Evolutionary conservation across 352 stramenopile species (phyloP).

Genomic region (Stephanocyclus meneghinianus): DNA sequence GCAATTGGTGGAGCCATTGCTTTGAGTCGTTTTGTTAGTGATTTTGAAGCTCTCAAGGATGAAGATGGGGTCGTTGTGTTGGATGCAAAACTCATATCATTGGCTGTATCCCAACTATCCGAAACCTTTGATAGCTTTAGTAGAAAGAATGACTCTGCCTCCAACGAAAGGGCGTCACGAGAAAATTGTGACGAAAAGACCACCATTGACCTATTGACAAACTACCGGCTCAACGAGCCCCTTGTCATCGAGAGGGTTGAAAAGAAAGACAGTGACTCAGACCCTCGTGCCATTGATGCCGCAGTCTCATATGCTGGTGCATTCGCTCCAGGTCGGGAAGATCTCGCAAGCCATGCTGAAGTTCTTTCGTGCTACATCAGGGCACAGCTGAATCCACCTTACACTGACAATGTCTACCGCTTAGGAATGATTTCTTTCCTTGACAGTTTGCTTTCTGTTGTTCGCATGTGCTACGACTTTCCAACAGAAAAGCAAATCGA

Average conservation of each 20-base stretch:
- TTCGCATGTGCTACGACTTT: slow-evolving; percentile 49
- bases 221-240: slow-evolving; percentile 9
- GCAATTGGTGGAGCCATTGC: slow-evolving; percentile 34
- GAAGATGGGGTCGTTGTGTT: slow-evolving; percentile 30
- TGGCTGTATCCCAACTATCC: slow-evolving; percentile 32
- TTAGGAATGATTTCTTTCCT: slow-evolving; percentile 30
- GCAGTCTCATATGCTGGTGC: slow-evolving; percentile 21
- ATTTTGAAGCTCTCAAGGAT: slow-evolving; percentile 14
- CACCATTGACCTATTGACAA: background rate
- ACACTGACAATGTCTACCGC: background rate
- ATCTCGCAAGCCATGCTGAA: slow-evolving; percentile 24
- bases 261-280: background rate
- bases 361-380: slow-evolving; percentile 49
- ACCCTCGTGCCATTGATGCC: background rate
- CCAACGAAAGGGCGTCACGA: background rate
- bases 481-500: background rate
- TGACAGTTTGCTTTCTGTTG: slow-evolving; percentile 32
- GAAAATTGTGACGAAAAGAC: background rate
- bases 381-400: slow-evolving; percentile 27
- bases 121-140: slow-evolving; percentile 39
- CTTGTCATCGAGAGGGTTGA: background rate
- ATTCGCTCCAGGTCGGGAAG: background rate
- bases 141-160: background rate
- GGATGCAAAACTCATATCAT: slow-evolving; percentile 56
- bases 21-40: slow-evolving; percentile 22